These are phyloP conservation scores for Aquanectria penicillioides DNA, from an alignment of 2,329 filamentous ascomycete genomes.

Conservation along the genomic window DNA sequence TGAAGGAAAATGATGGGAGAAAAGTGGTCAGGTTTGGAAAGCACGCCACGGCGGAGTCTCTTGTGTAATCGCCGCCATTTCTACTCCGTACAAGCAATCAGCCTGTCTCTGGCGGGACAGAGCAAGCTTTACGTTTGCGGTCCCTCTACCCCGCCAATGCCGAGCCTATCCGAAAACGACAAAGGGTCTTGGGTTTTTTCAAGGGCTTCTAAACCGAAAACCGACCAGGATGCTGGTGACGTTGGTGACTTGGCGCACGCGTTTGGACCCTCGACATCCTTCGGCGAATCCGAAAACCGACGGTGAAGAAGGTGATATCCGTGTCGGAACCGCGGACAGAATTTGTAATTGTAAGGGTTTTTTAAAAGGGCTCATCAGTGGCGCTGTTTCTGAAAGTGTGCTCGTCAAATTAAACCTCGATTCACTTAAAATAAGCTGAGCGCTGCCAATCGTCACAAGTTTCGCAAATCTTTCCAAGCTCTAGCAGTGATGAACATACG, in stretches of 20 bases:
- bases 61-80: constrained; percentile 24
- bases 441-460: too few species aligned
- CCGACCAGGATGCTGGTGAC: not conserved
- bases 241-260: too few species aligned
- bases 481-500: not conserved
- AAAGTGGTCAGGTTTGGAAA: constrained; percentile 15
- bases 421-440: too few species aligned
- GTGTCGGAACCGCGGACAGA: too few species aligned
- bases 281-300: constrained; percentile 4
- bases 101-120: constrained; percentile 30
- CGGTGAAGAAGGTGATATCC: too few species aligned
- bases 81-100: constrained; percentile 24
- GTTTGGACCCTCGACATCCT: constrained; percentile 5
- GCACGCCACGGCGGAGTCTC: constrained; percentile 40
- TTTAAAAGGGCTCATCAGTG: too few species aligned
- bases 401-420: too few species aligned
- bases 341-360: too few species aligned
- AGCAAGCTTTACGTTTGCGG: constrained; percentile 21
- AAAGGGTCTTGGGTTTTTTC: not conserved
- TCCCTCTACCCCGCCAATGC: constrained; percentile 43
- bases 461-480: too few species aligned
- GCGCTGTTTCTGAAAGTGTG: too few species aligned
- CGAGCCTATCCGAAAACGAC: constrained; percentile 38
- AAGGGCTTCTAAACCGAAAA: not conserved
- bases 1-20: not conserved